Evolutionary conservation across 208 protist species (phyloP).

Genomic region (Crithidia mellificae): DNA sequence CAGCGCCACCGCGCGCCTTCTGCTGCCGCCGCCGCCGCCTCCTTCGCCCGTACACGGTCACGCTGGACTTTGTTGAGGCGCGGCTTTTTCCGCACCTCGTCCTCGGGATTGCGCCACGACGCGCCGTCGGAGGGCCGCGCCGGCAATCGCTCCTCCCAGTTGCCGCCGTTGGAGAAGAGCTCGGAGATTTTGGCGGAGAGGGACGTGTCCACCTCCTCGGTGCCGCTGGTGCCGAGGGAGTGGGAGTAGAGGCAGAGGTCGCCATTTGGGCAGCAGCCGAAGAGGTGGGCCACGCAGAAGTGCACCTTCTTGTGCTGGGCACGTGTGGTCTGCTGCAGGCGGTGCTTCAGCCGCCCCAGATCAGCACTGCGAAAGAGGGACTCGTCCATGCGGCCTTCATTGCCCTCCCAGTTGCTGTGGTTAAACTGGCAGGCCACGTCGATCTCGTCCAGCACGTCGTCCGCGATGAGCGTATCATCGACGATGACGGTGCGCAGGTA

Average conservation of each 20-base stretch:
- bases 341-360: conserved; percentile 62
- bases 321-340: conserved; percentile 67
- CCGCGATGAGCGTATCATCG: conserved; percentile 84
- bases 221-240: conserved; percentile 44
- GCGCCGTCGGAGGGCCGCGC: conserved; percentile 68
- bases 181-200: conserved; percentile 75
- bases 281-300: conserved; percentile 76
- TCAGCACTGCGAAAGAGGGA: conserved; percentile 47
- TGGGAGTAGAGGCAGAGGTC: conserved; percentile 81
- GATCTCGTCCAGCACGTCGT: conserved; percentile 88
- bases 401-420: conserved; percentile 86
- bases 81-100: conserved; percentile 39
- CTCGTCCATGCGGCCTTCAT: conserved; percentile 52
- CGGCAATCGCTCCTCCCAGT: conserved; percentile 76
- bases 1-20: conserved; percentile 10
- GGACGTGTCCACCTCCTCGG: conserved; percentile 32
- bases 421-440: conserved; percentile 90
- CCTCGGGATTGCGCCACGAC: conserved; percentile 75
- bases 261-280: conserved; percentile 81
- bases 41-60: conserved; percentile 5
- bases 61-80: conserved; percentile 41
- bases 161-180: conserved; percentile 62
- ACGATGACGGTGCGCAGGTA: conserved; percentile 87
- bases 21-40: neutral
- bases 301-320: conserved; percentile 47